These are phyloP conservation scores for Tothia fuscella DNA, from an alignment of 2,329 filamentous ascomycete species.

Conservation along the genomic window DNA sequence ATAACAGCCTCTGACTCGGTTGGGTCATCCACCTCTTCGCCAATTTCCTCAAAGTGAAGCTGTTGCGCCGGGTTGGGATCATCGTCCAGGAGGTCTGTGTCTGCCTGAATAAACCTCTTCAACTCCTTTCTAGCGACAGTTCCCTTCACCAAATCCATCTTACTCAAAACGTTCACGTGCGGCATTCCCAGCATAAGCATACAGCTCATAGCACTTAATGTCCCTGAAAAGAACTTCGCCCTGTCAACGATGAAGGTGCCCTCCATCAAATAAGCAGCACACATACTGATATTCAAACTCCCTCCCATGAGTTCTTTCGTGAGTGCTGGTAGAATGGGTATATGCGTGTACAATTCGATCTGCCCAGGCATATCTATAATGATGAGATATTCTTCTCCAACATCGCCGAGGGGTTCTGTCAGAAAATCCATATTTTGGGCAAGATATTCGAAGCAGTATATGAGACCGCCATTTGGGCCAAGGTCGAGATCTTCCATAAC, in stretches of 20 bases:
- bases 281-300: slow-evolving; percentile 77
- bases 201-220: slow-evolving; percentile 90
- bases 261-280: slow-evolving; percentile 88
- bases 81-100: slow-evolving; percentile 70
- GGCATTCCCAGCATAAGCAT: slow-evolving; percentile 98
- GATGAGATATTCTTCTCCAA: slow-evolving; percentile 92
- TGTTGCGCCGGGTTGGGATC: slow-evolving; percentile 44
- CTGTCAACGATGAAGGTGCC: slow-evolving; percentile 91
- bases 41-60: slow-evolving; percentile 23
- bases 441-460: slow-evolving; percentile 95
- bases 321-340: slow-evolving; percentile 78
- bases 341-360: slow-evolving; percentile 96
- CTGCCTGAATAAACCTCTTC: slow-evolving; percentile 81
- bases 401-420: slow-evolving; percentile 67
- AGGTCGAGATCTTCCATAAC: slow-evolving; percentile 92
- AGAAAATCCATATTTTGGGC: slow-evolving; percentile 91
- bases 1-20: slow-evolving; percentile 58
- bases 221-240: slow-evolving; percentile 94
- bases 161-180: slow-evolving; percentile 90
- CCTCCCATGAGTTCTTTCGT: slow-evolving; percentile 73
- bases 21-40: slow-evolving; percentile 39
- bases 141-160: slow-evolving; percentile 94
- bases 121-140: slow-evolving; percentile 79
- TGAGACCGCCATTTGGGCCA: slow-evolving; percentile 82
- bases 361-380: slow-evolving; percentile 98